Conservation (phyloP, 345 rosid genomes). For the Sisymbrium irio region DNA sequence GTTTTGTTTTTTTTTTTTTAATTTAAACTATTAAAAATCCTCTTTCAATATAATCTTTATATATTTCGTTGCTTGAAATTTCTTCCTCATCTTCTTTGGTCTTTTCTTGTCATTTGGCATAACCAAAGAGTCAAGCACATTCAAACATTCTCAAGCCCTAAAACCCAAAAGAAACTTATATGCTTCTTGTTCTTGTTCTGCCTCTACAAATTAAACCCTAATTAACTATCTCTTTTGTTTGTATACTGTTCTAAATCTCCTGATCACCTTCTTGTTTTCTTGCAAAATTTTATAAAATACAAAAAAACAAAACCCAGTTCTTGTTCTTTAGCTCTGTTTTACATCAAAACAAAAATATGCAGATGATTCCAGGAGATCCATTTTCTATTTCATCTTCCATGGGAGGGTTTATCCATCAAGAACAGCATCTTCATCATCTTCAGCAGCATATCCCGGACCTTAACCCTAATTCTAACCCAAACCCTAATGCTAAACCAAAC, state of each 20-base stretch:
- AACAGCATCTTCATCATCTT: constrained; percentile 32
- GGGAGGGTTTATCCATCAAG: constrained; percentile 54
- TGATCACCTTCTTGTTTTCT: constrained; percentile 39
- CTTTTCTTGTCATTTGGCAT: constrained; percentile 70
- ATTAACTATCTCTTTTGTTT: constrained; percentile 43
- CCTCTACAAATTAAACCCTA: constrained; percentile 37
- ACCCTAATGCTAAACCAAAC: constrained; percentile 37
- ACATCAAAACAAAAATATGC: constrained; percentile 30
- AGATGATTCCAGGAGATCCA: constrained; percentile 71
- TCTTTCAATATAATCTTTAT: constrained; percentile 23
- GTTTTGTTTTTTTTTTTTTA: background rate
- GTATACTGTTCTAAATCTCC: constrained; percentile 40
- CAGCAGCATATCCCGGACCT: constrained; percentile 32
- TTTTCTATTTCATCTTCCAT: constrained; percentile 53
- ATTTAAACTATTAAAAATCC: background rate
- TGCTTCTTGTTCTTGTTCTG: constrained; percentile 37
- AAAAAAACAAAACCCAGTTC: constrained; percentile 29
- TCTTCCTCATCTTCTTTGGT: constrained; percentile 42
- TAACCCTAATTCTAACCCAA: constrained; percentile 55
- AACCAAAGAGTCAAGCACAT: constrained; percentile 46
- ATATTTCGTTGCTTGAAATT: constrained; percentile 34
- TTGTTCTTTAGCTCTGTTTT: constrained; percentile 37
- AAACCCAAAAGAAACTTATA: constrained; percentile 42
- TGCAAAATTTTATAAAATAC: constrained; percentile 30
- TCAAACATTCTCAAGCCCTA: constrained; percentile 49